Evolutionary conservation across 2,329 filamentous ascomycete species (phyloP), one percentile per base, ranked within the genome.

Genomic region (Paraphaeosphaeria sporulosa): DNA sequence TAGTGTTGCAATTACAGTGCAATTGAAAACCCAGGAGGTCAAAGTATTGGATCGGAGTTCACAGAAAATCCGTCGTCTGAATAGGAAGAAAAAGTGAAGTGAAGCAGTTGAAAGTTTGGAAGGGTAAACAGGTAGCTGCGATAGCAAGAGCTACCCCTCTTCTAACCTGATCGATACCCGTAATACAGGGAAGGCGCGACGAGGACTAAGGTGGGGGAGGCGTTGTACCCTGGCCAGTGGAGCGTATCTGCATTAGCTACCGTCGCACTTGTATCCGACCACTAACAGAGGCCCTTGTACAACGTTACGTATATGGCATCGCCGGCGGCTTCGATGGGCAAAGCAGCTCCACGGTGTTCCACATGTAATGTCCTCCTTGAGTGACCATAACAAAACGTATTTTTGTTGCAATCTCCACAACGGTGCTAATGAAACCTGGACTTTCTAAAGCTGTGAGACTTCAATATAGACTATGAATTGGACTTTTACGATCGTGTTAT

Each of bases 1-100:
- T 82, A 3, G n/a, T 65, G n/a, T 15, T 42, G 8, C 17, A 19
- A 4, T n/a, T 13, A n/a, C 23, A 27, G 10, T 12, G 25, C 7
- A 27, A 25, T 13, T 36, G 42, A 32, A n/a, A 36, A 15, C 17
- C 30, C 13, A 7, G 23, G 4, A 15, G 3, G 15, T 30, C 23
- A 25, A 15, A n/a, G 46, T 30, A 25, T 32, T 34, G 27, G 3
- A n/a, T 15, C 9, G 2, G 21, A 23, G 32, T 7, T 32, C 10
- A 8, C 30, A 34, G 3, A 12, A 3, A 23, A 30, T 34, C 2
- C 7, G 7, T 32, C 46, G 46, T 27, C 2, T 49, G 25, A 19
- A 34, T 17, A 55, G 44, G 27, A 46, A n/a, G 6, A n/a, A 27
- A 46, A 25, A 13, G 6, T 23, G 17, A 55, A 42, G n/a, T 43